A percentile compares a stretch with the other conserved stretches of the same genome.
These are phyloP conservation scores for Dichotomocladium elegans DNA, from an alignment of 371 early-diverging fungal species.

Conservation along the genomic window DNA sequence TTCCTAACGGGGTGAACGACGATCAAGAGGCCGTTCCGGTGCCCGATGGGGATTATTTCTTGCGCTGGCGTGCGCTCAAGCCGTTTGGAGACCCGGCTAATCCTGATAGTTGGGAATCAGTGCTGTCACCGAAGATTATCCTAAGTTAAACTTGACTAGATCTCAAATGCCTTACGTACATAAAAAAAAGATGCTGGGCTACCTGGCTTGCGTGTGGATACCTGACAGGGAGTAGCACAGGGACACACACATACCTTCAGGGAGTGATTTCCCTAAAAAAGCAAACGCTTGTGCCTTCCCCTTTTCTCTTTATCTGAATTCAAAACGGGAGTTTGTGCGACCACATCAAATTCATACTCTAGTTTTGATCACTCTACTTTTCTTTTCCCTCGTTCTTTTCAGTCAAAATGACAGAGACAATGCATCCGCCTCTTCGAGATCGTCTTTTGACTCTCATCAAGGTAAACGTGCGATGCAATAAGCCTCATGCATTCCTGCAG, in stretches of 20 bases:
- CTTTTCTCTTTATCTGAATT: background rate
- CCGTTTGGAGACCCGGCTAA: slow-evolving; percentile 10
- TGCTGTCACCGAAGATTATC: slow-evolving; percentile 4
- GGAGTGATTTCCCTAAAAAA: too few species aligned
- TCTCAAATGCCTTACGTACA: too few species aligned
- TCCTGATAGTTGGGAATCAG: slow-evolving; percentile 14
- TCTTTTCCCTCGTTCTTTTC: background rate
- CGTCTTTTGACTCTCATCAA: background rate
- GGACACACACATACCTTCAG: too few species aligned
- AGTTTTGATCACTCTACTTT: too few species aligned
- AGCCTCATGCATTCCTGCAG: too few species aligned
- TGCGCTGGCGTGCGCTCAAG: slow-evolving; percentile 14
- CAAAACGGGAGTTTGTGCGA: too few species aligned
- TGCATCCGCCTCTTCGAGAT: background rate
- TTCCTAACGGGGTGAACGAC: slow-evolving; percentile 1
- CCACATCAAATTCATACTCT: too few species aligned
- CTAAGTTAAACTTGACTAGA: slow-evolving; percentile 1
- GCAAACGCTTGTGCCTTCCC: background rate
- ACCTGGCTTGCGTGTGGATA: too few species aligned
- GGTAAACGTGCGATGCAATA: too few species aligned
- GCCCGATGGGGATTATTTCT: slow-evolving; percentile 2
- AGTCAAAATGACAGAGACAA: background rate
- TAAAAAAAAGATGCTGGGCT: too few species aligned
- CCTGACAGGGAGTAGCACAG: too few species aligned
- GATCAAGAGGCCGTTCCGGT: background rate